Conservation (phyloP, 495 filamentous ascomycete genomes). For the Podospora didyma region DNA sequence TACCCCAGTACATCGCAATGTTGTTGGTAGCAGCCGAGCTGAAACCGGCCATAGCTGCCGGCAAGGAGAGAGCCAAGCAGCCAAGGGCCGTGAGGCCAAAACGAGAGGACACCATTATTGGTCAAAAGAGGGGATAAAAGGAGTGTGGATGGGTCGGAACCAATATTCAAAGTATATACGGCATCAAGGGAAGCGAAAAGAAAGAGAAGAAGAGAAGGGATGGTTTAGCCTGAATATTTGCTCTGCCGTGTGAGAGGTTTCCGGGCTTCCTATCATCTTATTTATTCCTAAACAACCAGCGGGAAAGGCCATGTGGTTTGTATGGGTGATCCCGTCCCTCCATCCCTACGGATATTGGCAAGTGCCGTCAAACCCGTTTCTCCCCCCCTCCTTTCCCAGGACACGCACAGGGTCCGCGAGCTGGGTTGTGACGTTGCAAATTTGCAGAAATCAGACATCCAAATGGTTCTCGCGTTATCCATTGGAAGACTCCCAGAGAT, state of each 20-base stretch:
- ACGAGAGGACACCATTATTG: conserved; percentile 7
- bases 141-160: neutral
- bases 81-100: conserved; percentile 7
- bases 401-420: neutral
- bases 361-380: neutral
- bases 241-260: neutral
- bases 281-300: neutral
- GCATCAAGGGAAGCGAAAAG: neutral
- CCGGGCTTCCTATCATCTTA: neutral
- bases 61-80: conserved; percentile 6
- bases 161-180: neutral
- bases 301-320: neutral
- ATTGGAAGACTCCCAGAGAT: neutral
- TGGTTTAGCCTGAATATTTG: conserved; percentile 3
- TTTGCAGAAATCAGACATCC: neutral
- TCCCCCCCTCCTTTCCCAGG: neutral
- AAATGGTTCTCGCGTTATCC: neutral
- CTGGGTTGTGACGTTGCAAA: conserved; percentile 5
- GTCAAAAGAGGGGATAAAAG: neutral
- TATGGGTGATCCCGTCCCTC: neutral
- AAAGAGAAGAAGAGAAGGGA: neutral
- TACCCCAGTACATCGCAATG: conserved; percentile 64
- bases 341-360: neutral
- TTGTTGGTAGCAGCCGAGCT: conserved; percentile 48
- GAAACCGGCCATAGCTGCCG: conserved; percentile 39